Base-by-base conservation (phyloP, 352 stramenopile genomes). In the Hyaloperonospora arabidopsidis region DNA sequence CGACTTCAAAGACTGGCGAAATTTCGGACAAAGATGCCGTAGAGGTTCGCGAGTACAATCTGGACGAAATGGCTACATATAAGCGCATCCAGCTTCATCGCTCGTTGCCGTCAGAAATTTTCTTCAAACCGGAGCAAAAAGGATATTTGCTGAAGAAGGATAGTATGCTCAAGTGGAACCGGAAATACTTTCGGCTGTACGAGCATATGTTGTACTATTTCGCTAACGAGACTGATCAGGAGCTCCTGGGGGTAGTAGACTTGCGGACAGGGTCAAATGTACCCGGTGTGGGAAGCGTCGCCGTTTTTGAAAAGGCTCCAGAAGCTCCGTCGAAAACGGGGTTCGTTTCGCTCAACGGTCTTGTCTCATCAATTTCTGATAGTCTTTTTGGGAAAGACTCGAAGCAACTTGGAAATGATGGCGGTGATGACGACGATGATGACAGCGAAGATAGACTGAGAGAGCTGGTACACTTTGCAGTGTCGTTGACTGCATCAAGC, bases 131-230 rank as follows among this genome's bases (percentile, higher is more conserved):
- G 1, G 80, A 91, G 36, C 67, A 89, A 39, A 86, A 90, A 45
- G 85, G 83, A 17, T 88, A 84, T 34, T 36, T 95, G 49, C 61
- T 90, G 10, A 90, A 91, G 58, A 95, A 93, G 39, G 85, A 95
- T 67, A 93, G 85, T 41, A 68, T 91, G 59, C 76, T 95, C 29
- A 92, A 93, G 70, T 95, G 85, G 85, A 89, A 87, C 59, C 85
- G 88, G 52, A 84, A 85, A 52, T 95, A 93, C 54, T 95, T 95
- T 49, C 79, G 85, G 7, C 54, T 95, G 46, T 90, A 91, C 50
- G 81, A 90, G 41, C 74, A 89, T 55, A 93, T 93, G 79, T 52
- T 95, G 23, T 95, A 92, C 67, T 95, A 93, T 59, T 95, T 95
- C 49, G 70, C 76, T 15, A 87, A 73, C n/a, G 81, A 93, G 54